Conservation (phyloP, 768 basidiomycete genomes). For the Xerocomus potaroensis region DNA sequence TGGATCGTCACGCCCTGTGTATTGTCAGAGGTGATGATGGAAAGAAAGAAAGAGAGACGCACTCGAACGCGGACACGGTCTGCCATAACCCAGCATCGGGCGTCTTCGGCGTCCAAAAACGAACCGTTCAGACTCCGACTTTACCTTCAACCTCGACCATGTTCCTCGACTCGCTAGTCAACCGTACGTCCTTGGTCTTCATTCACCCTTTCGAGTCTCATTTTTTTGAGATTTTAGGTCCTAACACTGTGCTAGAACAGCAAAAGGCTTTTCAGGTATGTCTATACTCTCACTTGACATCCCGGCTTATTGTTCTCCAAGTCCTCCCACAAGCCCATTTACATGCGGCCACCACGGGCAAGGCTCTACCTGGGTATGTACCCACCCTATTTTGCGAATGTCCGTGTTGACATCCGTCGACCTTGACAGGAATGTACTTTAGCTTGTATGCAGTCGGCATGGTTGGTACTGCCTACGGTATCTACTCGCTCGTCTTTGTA, state of each 20-base stretch:
- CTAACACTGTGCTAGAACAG: slow-evolving; percentile 61
- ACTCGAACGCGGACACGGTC: slow-evolving; percentile 81
- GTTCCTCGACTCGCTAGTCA: slow-evolving; percentile 61
- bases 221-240: slow-evolving; percentile 36
- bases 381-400: no score
- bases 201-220: neutral
- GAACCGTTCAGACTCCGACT: slow-evolving; percentile 33
- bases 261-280: slow-evolving; percentile 66
- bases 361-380: slow-evolving; percentile 59
- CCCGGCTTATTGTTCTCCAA: slow-evolving; percentile 12
- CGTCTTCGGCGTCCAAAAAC: slow-evolving; percentile 34
- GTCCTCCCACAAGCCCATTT: slow-evolving; percentile 46
- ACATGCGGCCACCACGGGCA: slow-evolving; percentile 58
- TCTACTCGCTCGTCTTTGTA: slow-evolving; percentile 45
- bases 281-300: neutral
- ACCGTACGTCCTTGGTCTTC: slow-evolving; percentile 47
- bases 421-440: slow-evolving; percentile 50
- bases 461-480: slow-evolving; percentile 47
- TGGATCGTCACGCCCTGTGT: slow-evolving; percentile 78
- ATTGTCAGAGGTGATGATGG: neutral
- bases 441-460: slow-evolving; percentile 52
- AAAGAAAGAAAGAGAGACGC: slow-evolving; percentile 27
- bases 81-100: slow-evolving; percentile 35
- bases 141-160: slow-evolving; percentile 15
- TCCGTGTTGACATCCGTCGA: neutral